Evolutionary conservation across 208 protist species (phyloP), one percentile per base, ranked within the genome.

Genomic region (Vickermania spadyakhi): DNA sequence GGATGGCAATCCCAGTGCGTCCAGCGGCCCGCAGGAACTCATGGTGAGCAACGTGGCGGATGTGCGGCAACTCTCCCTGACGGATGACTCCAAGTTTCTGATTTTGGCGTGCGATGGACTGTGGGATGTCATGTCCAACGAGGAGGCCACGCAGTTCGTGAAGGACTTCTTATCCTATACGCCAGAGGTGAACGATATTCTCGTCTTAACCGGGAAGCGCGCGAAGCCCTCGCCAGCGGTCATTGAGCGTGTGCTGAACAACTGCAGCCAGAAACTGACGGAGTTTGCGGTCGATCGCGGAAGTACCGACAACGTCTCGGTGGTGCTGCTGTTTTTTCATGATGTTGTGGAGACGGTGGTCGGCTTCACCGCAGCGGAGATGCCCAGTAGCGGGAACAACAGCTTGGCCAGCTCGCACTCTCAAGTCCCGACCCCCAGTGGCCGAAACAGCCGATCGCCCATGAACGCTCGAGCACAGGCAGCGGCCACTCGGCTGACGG

Each of bases 41-140:
- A 85, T 89, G 75, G 81, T 92, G 26, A 84, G 78, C 36, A 92
- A 92, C 62, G 66, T 92, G 0, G 77, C 85, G 0, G 85, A 92
- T 63, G 77, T 92, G 13, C 66, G 69, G 13, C 80, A 89, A 56
- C 68, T 92, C n/a, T 73, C 79, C 42, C 59, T 92, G 14, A 90
- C 75, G 3, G 81, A 90, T 66, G 75, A 71, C 29, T 83, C 72
- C 28, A 74, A 86, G 22, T 93, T 91, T 51, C 53, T 93, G 1
- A 31, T 96, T 2, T 60, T 96, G 30, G 89, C 84, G 11, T 96
- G 89, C 64, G 89, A 96, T 58, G 89, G 89, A 13, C 58, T 96
- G 45, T 96, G 89, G 86, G 89, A 96, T 55, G 89, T 91, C 3
- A 65, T 96, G 25, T 75, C 71, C 30, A 93, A 96, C 62, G 82